Conservation (phyloP, 2,329 filamentous ascomycete genomes). For the Ceratocystis alfenasii region DNA sequence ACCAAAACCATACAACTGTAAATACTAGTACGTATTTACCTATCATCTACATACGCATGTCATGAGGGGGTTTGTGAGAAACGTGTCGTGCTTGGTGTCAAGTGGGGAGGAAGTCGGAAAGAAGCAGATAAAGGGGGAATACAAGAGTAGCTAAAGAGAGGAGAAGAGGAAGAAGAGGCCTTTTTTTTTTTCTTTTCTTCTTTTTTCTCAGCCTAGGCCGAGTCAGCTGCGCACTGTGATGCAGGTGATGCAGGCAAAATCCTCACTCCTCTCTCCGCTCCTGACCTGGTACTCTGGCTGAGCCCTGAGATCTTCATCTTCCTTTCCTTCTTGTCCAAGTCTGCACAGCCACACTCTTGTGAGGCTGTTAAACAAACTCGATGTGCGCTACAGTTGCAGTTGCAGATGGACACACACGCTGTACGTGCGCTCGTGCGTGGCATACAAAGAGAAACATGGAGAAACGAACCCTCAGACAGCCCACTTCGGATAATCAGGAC, state of each 20-base stretch:
- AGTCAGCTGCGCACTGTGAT: neutral
- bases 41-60: slow-evolving; percentile 1
- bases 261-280: neutral
- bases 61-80: neutral
- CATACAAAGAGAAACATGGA: no score
- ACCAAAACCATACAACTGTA: neutral
- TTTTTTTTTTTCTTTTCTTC: no score
- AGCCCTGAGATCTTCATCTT: neutral
- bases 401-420: no score
- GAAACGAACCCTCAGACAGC: no score
- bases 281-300: neutral
- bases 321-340: neutral
- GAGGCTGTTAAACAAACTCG: neutral
- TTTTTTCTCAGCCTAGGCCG: neutral
- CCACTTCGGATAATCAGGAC: no score
- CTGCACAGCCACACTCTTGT: neutral
- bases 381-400: neutral
- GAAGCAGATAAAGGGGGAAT: neutral
- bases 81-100: neutral
- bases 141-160: neutral
- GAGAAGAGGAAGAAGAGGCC: neutral
- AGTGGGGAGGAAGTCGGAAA: neutral
- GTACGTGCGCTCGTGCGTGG: no score
- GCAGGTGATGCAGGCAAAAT: neutral
- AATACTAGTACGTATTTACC: neutral